A percentile compares a stretch with the other conserved stretches of the same genome.
These are phyloP conservation scores for Cenchrus americanus DNA, from an alignment of 176 grass and related monocot species.

Conservation along the genomic window DNA sequence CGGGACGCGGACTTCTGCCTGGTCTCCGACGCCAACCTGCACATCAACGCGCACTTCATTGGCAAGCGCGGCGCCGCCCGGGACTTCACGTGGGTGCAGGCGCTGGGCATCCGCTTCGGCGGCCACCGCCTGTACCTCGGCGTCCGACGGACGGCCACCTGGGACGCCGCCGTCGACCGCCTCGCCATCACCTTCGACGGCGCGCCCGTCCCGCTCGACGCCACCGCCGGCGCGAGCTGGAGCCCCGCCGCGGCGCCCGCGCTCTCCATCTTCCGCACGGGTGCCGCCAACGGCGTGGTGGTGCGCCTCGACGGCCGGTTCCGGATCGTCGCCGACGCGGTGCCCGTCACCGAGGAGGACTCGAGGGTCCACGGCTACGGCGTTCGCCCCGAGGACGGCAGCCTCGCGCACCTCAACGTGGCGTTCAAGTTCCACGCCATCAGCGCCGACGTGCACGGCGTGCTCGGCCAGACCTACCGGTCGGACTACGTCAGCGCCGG, in stretches of 20 bases:
- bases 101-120: conserved; percentile 63
- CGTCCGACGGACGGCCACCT: conserved; percentile 31
- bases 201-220: conserved; percentile 30
- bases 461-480: conserved; percentile 62
- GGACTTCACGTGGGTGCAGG: conserved; percentile 69
- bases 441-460: conserved; percentile 57
- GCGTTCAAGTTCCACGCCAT: conserved; percentile 62
- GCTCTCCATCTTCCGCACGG: conserved; percentile 42
- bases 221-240: conserved; percentile 41
- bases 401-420: conserved; percentile 64
- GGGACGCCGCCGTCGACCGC: conserved; percentile 53
- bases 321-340: conserved; percentile 50
- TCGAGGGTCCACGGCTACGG: conserved; percentile 54
- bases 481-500: conserved; percentile 47
- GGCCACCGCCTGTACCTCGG: conserved; percentile 60
- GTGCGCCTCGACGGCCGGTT: conserved; percentile 54
- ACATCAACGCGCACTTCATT: conserved; percentile 90
- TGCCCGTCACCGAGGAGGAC: conserved; percentile 62
- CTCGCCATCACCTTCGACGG: conserved; percentile 58
- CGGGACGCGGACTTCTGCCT: conserved; percentile 71
- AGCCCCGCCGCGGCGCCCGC: conserved; percentile 30
- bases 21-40: conserved; percentile 67
- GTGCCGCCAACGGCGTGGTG: conserved; percentile 54
- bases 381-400: conserved; percentile 36
- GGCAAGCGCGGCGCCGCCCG: conserved; percentile 55